Conservation (phyloP, 2,329 filamentous ascomycete genomes). For the Thelonectria olida region DNA sequence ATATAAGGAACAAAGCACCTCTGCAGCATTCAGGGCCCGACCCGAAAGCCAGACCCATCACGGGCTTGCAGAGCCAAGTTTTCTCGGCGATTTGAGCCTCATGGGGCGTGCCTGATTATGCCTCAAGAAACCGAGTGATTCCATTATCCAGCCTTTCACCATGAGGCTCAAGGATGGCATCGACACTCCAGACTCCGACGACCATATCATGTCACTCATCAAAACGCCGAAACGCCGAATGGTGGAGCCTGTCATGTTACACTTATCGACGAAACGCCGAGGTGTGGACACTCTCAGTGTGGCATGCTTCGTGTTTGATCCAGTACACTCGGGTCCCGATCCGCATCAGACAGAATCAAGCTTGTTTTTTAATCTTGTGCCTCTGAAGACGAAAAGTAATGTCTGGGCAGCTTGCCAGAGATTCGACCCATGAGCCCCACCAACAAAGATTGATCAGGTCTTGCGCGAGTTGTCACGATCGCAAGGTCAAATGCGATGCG, state of each 20-base stretch:
- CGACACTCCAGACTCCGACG: background rate
- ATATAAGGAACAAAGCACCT: background rate
- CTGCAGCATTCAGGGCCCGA: background rate
- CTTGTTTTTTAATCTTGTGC: background rate
- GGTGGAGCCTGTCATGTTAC: background rate
- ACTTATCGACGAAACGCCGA: background rate
- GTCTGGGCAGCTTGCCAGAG: background rate
- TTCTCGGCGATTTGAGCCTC: slow-evolving; percentile 11
- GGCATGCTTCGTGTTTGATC: background rate
- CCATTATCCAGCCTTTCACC: background rate
- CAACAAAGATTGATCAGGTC: slow-evolving; percentile 7
- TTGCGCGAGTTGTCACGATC: slow-evolving; percentile 7
- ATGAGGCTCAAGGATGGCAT: background rate
- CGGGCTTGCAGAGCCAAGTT: background rate
- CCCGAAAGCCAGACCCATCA: background rate
- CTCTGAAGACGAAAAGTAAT: background rate
- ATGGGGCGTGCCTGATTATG: background rate
- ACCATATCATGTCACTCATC: slow-evolving; percentile 2
- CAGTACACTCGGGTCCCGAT: background rate
- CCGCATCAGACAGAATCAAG: background rate
- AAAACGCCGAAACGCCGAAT: slow-evolving; percentile 9
- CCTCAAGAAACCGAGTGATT: background rate
- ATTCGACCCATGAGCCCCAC: background rate
- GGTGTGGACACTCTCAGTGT: background rate
- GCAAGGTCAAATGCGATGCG: slow-evolving; percentile 12